These are phyloP conservation scores for Auriscalpium orientale DNA, from an alignment of 768 basidiomycete genomes.

Conservation along the genomic window DNA sequence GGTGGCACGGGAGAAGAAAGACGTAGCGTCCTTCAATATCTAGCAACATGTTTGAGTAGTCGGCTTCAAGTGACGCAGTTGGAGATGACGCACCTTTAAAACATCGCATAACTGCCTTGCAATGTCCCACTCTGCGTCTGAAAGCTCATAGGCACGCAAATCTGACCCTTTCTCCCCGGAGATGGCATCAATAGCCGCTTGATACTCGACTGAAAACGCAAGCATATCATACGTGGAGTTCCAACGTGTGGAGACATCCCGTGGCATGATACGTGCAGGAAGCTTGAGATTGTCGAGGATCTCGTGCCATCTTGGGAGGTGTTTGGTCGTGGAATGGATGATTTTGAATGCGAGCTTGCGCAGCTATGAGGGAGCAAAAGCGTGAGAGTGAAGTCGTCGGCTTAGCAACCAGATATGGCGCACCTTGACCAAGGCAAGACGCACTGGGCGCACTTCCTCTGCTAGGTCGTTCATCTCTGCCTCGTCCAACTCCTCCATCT, in stretches of 20 bases:
- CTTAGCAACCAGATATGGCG: no score
- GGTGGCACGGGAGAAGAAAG: conserved; percentile 23
- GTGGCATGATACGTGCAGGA: conserved; percentile 5
- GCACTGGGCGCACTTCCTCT: conserved; percentile 17
- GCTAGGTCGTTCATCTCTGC: conserved; percentile 15
- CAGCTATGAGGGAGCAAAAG: not conserved
- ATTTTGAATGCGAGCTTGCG: conserved; percentile 11
- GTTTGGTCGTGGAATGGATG: conserved; percentile 17
- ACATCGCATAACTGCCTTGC: not conserved
- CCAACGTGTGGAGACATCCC: conserved; percentile 22
- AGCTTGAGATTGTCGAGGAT: not conserved
- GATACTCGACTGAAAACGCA: conserved; percentile 11
- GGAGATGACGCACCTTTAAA: not conserved
- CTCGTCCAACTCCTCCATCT: conserved; percentile 11
- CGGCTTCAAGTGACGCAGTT: not conserved
- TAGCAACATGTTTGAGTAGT: conserved; percentile 1
- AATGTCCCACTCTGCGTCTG: not conserved
- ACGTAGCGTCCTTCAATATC: conserved; percentile 29
- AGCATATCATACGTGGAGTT: conserved; percentile 16
- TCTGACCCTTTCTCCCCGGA: not conserved
- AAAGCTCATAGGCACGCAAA: conserved; percentile 8
- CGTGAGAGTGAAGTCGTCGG: not conserved
- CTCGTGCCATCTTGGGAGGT: conserved; percentile 17
- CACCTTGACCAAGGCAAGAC: conserved; percentile 27
- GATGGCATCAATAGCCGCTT: conserved; percentile 2